Base-by-base conservation (phyloP, 805 yeast species). In the Groenewaldozyma salmanticensis region DNA sequence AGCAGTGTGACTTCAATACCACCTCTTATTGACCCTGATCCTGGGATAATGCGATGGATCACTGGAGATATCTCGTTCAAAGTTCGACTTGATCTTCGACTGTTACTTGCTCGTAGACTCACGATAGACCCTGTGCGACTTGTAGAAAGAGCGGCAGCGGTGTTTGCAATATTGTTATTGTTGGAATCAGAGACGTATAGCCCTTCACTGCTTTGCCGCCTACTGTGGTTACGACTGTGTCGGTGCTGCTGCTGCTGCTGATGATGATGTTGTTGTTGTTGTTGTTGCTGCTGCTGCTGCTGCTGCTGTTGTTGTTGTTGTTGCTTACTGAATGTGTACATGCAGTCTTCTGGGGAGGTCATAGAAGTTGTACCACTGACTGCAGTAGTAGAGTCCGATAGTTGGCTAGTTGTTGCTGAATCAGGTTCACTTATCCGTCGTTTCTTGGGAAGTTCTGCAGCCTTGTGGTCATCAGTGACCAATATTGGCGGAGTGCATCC, bases 391-490 rank as follows among this genome's bases (percentile, higher is more conserved):
- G 38, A 33, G 3, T 45, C 48, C 21, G 48, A 45, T 4, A 24
- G 13, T 9, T 24, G 29, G n/a, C 38, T 22, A 16, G 5, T 21
- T 24, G 13, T 27, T 11, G 31, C 22, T 19, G 36, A 27, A 16
- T 16, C 36, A 5, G 36, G 21, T 17, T 17, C 32, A 6, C 37
- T 27, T 37, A 15, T 9, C 33, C 18, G 21, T 16, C 4, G 67
- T 54, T 13, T 62, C 40, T 17, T n/a, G 6, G 31, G 38, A 37
- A 50, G 27, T 31, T 15, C 42, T 22, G 42, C 55, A 17, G 75
- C 70, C 61, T 85, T 88, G 70, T 90, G 94, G 60, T 94, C 79
- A 61, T 92, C 97, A 77, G 94, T 90, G 38, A 90, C 87, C 80
- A 85, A 80, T 22, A 90, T 83, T 4, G 86, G 77, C 5, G 78